These are phyloP conservation scores for Tubosaeta sp. DNA, from an alignment of 768 basidiomycete species.

Conservation along the genomic window DNA sequence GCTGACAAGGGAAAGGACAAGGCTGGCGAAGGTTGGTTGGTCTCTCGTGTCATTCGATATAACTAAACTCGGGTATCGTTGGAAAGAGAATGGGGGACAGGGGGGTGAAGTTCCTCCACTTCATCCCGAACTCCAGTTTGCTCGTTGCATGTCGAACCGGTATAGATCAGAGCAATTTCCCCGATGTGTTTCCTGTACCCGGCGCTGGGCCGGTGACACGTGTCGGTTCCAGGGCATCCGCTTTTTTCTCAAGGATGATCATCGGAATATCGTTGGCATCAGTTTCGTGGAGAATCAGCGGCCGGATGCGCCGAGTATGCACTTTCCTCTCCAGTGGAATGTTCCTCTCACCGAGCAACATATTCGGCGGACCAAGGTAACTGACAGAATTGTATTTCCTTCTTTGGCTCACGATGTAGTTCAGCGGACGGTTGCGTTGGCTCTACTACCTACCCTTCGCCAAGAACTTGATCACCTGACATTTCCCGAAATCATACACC, in stretches of 20 bases:
- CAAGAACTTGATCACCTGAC: constrained; percentile 61
- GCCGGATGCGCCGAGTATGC: constrained; percentile 55
- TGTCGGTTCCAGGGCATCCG: constrained; percentile 86
- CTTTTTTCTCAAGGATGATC: constrained; percentile 63
- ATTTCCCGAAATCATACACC: constrained; percentile 55
- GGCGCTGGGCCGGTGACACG: constrained; percentile 84
- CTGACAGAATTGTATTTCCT: constrained; percentile 4
- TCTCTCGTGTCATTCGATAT: constrained; percentile 1
- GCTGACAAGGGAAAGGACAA: constrained; percentile 46
- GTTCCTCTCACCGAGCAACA: constrained; percentile 45
- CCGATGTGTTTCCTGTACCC: constrained; percentile 78
- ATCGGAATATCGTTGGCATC: constrained; percentile 57
- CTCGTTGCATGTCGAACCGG: constrained; percentile 81
- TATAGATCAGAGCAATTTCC: constrained; percentile 72
- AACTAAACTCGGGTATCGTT: constrained; percentile 29
- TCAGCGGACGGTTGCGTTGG: constrained; percentile 64
- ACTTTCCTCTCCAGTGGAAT: constrained; percentile 66
- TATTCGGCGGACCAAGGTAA: constrained; percentile 60
- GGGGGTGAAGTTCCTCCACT: constrained; percentile 33
- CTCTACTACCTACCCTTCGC: constrained; percentile 62
- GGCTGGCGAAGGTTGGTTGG: constrained; percentile 35
- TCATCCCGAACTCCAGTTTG: constrained; percentile 68
- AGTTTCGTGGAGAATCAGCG: constrained; percentile 66
- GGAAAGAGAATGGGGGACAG: constrained; percentile 25
- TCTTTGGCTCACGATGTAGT: constrained; percentile 9